A percentile compares a stretch with the other conserved stretches of the same genome.
phyloP scores from a whole-genome alignment of 176 grass and related monocot species.

The Otatea glauca region DNA sequence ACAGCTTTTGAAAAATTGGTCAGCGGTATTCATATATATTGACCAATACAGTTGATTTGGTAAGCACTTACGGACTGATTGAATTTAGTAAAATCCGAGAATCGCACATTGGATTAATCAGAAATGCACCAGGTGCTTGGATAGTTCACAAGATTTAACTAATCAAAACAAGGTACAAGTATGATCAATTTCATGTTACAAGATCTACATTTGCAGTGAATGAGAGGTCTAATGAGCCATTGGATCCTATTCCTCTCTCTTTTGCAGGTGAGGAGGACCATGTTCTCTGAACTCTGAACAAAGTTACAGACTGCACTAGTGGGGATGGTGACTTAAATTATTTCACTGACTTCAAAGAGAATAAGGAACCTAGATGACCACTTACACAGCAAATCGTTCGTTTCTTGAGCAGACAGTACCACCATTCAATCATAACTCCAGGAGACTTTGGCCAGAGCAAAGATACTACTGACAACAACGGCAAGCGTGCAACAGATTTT shows the following conservation, averaged over 20 bases:
- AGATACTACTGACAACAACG: slow-evolving; percentile 49
- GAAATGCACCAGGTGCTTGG: background rate
- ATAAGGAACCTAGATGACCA: slow-evolving; percentile 37
- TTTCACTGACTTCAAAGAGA: slow-evolving; percentile 42
- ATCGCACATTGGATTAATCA: slow-evolving; percentile 22
- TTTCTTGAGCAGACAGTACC: slow-evolving; percentile 40
- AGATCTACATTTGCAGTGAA: background rate
- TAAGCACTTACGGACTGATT: background rate
- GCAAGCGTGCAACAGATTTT: slow-evolving; percentile 33
- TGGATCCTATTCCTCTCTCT: slow-evolving; percentile 18
- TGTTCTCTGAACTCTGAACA: slow-evolving; percentile 33
- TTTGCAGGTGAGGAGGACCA: slow-evolving; percentile 41
- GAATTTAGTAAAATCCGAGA: slow-evolving; percentile 17
- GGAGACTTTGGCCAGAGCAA: slow-evolving; percentile 44
- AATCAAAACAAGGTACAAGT: background rate
- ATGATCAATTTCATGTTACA: slow-evolving; percentile 12
- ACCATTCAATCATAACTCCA: slow-evolving; percentile 53
- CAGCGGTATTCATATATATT: background rate
- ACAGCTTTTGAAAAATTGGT: slow-evolving; percentile 3
- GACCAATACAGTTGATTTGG: slow-evolving; percentile 1
- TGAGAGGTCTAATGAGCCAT: slow-evolving; percentile 7
- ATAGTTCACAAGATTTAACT: slow-evolving; percentile 11
- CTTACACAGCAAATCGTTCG: slow-evolving; percentile 27
- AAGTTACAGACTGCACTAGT: slow-evolving; percentile 35
- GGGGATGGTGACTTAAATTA: background rate